phyloP scores from a whole-genome alignment of 495 filamentous ascomycete species.

The Diplogelasinospora grovesii region DNA sequence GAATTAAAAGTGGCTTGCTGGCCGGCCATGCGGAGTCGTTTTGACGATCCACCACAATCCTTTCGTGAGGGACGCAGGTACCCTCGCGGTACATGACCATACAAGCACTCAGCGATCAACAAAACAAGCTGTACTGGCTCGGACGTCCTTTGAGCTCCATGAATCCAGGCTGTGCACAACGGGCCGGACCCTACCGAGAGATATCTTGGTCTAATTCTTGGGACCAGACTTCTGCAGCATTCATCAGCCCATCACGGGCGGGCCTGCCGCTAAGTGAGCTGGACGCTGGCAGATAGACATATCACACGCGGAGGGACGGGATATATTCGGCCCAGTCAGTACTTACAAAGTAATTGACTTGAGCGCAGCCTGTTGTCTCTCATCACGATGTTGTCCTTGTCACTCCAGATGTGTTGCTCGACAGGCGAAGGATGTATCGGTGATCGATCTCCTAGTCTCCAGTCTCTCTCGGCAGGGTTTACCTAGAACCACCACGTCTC shows the following conservation, averaged over 20 bases:
- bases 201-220: not conserved
- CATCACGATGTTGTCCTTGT: constrained; percentile 4
- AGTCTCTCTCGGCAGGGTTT: too few species aligned
- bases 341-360: constrained; percentile 19
- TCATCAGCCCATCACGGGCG: constrained; percentile 4
- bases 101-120: not conserved
- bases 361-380: constrained; percentile 4
- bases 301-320: constrained; percentile 17
- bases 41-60: constrained; percentile 9
- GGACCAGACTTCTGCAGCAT: not conserved
- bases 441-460: constrained; percentile 12
- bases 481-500: too few species aligned
- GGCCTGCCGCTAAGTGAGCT: constrained; percentile 1
- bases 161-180: not conserved
- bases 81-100: constrained; percentile 4
- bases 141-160: too few species aligned
- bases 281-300: constrained; percentile 4
- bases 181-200: constrained; percentile 6
- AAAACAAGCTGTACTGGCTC: not conserved
- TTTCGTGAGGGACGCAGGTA: constrained; percentile 2
- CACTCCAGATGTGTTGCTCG: constrained; percentile 11
- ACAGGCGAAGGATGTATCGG: not conserved
- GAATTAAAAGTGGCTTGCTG: too few species aligned
- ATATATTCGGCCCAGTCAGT: constrained; percentile 2
- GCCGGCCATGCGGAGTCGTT: constrained; percentile 9